Percentiles rank a stretch among this genome's conserved stretches.
Evolutionary conservation across 169 alveolate genomes (phyloP).

Genomic region (Neospora caninum): DNA sequence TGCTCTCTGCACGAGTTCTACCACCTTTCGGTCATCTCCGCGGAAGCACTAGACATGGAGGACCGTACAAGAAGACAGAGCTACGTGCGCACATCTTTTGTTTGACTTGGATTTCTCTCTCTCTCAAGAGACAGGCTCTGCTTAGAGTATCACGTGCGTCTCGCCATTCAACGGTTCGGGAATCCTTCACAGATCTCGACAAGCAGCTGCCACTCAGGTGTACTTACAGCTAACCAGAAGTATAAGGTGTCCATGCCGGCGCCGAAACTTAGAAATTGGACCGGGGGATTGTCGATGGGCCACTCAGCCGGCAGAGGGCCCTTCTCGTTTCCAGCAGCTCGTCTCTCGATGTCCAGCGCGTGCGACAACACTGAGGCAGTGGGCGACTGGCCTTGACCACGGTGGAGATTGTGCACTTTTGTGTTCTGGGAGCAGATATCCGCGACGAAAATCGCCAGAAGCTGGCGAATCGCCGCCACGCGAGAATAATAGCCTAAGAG

Average conservation of each 20-base stretch:
- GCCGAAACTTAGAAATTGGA: neutral
- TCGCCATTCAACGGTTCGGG: too few species aligned
- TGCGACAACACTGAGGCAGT: neutral
- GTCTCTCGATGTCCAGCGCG: neutral
- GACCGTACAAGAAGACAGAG: too few species aligned
- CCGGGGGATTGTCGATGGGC: constrained; percentile 17
- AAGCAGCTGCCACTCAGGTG: too few species aligned
- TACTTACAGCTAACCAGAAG: constrained; percentile 24
- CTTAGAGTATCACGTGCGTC: too few species aligned
- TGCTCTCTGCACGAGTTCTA: too few species aligned
- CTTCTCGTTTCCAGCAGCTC: neutral
- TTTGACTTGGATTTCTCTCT: too few species aligned
- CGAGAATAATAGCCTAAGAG: neutral
- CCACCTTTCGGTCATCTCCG: too few species aligned
- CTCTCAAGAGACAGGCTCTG: too few species aligned
- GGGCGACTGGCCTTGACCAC: neutral
- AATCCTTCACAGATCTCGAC: too few species aligned
- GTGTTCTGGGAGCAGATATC: neutral
- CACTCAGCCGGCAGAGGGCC: neutral
- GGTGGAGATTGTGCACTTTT: neutral
- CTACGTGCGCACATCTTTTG: too few species aligned
- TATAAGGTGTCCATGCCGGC: constrained; percentile 7
- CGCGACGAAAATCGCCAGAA: neutral
- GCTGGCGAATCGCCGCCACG: constrained; percentile 13
- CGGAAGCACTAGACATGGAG: too few species aligned